These are phyloP conservation scores for Plasmodium blacklocki DNA, from an alignment of 169 alveolate genomes.

Conservation along the genomic window DNA sequence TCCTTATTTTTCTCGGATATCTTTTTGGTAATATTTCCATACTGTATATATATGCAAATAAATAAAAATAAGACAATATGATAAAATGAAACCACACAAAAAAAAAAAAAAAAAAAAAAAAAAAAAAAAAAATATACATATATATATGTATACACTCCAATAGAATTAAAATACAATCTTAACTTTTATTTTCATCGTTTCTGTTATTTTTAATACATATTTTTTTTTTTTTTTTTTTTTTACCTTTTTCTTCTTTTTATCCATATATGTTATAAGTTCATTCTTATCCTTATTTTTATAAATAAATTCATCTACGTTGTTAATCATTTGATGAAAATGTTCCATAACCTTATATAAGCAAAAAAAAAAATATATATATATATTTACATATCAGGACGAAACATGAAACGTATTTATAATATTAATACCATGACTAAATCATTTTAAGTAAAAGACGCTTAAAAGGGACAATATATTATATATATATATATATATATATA, in stretches of 20 bases:
- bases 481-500: conserved; percentile 4
- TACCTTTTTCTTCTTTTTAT: conserved; percentile 53
- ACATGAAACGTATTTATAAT: too few relatives aligned
- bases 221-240: background rate
- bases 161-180: too few relatives aligned
- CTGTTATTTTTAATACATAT: too few relatives aligned
- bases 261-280: conserved; percentile 8
- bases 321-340: conserved; percentile 21
- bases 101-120: too few relatives aligned
- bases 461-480: background rate
- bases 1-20: conserved; percentile 25
- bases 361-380: too few relatives aligned
- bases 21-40: conserved; percentile 23
- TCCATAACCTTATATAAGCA: conserved; percentile 22
- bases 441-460: too few relatives aligned
- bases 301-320: conserved; percentile 22
- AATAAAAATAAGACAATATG: conserved; percentile 6
- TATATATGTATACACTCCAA: too few relatives aligned
- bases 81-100: background rate
- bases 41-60: background rate
- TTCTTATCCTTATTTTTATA: conserved; percentile 9
- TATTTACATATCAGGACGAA: too few relatives aligned
- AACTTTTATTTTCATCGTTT: too few relatives aligned
- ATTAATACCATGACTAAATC: too few relatives aligned
- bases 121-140: too few relatives aligned